Evolutionary conservation across 306 rosid genomes (phyloP).

Genomic region (Begonia fuchsioides): DNA sequence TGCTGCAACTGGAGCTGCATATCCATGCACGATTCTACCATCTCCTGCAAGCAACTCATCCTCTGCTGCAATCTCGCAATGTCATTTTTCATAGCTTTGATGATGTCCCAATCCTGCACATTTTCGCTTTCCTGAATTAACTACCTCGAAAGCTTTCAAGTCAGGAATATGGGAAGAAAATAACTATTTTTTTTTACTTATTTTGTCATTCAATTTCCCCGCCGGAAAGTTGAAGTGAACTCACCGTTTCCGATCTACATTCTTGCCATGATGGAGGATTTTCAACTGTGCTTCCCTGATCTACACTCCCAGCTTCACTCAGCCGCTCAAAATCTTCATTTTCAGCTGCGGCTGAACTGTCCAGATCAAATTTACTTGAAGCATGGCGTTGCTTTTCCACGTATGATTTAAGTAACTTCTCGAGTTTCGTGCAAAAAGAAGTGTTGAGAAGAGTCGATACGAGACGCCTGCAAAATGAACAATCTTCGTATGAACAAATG

Average conservation of each 20-base stretch:
- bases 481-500: slow-evolving; percentile 4
- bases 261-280: slow-evolving; percentile 12
- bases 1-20: slow-evolving; percentile 2
- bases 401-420: slow-evolving; percentile 78
- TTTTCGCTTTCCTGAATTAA: too few species aligned
- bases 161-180: too few species aligned
- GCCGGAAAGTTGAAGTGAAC: too few species aligned
- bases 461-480: slow-evolving; percentile 64
- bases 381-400: slow-evolving; percentile 72
- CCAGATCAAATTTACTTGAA: slow-evolving; percentile 58
- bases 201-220: too few species aligned
- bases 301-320: slow-evolving; percentile 28
- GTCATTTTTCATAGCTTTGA: neutral
- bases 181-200: too few species aligned
- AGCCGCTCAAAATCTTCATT: slow-evolving; percentile 46
- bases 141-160: too few species aligned
- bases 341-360: slow-evolving; percentile 35
- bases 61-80: neutral
- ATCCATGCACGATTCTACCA: neutral
- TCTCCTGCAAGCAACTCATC: neutral
- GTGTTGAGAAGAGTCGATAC: slow-evolving; percentile 89
- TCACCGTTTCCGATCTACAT: too few species aligned
- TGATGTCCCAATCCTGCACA: too few species aligned
- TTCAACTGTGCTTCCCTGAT: slow-evolving; percentile 28
- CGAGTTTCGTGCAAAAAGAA: slow-evolving; percentile 80